Percentiles rank a stretch among this genome's conserved stretches.
Evolutionary conservation across 306 rosid genomes (phyloP).

Genomic region (Acacia confusa): DNA sequence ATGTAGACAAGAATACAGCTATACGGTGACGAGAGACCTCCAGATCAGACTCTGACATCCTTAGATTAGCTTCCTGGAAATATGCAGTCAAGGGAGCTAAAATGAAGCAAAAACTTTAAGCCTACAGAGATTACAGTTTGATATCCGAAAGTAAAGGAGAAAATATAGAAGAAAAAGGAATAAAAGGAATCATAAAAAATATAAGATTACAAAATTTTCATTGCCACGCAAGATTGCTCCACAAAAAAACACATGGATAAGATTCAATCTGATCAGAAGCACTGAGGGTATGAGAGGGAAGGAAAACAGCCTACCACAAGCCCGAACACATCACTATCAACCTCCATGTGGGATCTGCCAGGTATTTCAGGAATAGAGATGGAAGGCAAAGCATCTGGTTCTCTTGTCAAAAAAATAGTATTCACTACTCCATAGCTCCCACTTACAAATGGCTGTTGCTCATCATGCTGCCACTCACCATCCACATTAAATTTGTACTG

Average conservation of each 20-base stretch:
- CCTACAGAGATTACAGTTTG: constrained; percentile 13
- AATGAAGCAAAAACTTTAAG: constrained; percentile 35
- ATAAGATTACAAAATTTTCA: background rate
- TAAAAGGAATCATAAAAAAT: constrained; percentile 4
- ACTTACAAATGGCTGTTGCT: constrained; percentile 54
- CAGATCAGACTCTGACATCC: constrained; percentile 55
- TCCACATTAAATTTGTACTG: constrained; percentile 85
- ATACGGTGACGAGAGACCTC: constrained; percentile 70
- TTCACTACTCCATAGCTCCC: constrained; percentile 71
- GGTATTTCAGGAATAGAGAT: constrained; percentile 48
- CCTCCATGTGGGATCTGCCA: constrained; percentile 74
- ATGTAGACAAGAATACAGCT: constrained; percentile 62
- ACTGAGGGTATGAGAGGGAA: background rate
- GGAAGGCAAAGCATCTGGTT: constrained; percentile 48
- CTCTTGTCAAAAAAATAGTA: constrained; percentile 54
- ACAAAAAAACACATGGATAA: background rate
- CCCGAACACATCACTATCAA: constrained; percentile 58
- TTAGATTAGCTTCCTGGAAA: constrained; percentile 60
- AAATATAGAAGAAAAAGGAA: constrained; percentile 14
- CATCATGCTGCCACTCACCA: constrained; percentile 87
- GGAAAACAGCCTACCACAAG: constrained; percentile 45
- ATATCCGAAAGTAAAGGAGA: constrained; percentile 4
- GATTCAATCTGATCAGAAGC: background rate
- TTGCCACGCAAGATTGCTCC: background rate
- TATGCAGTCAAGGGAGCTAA: constrained; percentile 32